Evolutionary conservation across 352 stramenopile genomes (phyloP).

Genomic region (Peronospora destructor): DNA sequence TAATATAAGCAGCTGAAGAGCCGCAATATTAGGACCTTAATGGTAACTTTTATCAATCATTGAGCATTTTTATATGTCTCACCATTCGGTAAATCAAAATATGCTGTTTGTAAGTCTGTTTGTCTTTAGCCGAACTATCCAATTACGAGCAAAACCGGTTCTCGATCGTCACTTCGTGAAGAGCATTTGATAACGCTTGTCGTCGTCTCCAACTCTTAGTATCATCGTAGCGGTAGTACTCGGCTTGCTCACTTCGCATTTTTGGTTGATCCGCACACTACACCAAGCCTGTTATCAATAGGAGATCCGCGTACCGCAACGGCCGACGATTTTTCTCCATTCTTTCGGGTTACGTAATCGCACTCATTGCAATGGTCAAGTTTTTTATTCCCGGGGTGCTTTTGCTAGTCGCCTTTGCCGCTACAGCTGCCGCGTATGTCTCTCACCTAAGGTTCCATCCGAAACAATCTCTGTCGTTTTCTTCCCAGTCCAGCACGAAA

Average conservation of each 20-base stretch:
- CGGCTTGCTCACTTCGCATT: slow-evolving; percentile 28
- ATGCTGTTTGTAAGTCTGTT: no score
- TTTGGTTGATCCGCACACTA: slow-evolving; percentile 8
- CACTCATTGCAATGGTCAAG: slow-evolving; percentile 29
- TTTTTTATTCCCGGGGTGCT: slow-evolving; percentile 25
- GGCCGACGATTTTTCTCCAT: slow-evolving; percentile 12
- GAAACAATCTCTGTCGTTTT: slow-evolving; percentile 6
- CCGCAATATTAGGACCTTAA: no score
- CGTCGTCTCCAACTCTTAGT: slow-evolving; percentile 1
- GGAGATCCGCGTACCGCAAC: slow-evolving; percentile 13
- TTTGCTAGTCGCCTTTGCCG: slow-evolving; percentile 28
- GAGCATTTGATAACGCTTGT: not conserved
- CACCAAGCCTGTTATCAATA: slow-evolving; percentile 9
- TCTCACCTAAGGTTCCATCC: slow-evolving; percentile 30
- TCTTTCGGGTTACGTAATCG: slow-evolving; percentile 8
- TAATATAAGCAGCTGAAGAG: no score
- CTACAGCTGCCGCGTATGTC: slow-evolving; percentile 23
- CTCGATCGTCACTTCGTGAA: slow-evolving; percentile 7
- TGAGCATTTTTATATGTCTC: no score
- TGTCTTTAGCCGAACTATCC: no score
- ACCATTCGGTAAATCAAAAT: no score
- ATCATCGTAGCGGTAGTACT: slow-evolving; percentile 7
- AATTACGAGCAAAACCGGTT: no score
- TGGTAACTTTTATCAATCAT: no score
- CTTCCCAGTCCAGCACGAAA: slow-evolving; percentile 21